Conservation (phyloP, 2,329 filamentous ascomycete species). For the Scolecobasidium constrictum region DNA sequence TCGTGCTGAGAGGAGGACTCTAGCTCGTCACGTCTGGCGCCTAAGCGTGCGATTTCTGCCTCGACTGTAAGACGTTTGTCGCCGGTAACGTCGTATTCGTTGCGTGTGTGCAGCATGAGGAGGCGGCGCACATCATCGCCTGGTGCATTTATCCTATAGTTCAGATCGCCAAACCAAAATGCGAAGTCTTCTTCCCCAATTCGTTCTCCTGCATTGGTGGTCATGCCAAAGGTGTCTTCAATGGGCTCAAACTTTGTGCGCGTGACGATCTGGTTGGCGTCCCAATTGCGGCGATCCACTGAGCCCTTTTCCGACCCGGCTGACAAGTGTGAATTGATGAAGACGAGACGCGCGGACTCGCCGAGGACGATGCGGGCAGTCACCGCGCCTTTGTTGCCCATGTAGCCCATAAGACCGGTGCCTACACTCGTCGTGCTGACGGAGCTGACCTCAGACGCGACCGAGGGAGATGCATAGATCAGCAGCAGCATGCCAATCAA, state of each 20-base stretch:
- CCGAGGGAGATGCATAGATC: slow-evolving; percentile 70
- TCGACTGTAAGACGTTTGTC: neutral
- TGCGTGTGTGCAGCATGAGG: slow-evolving; percentile 69
- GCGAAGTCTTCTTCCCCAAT: slow-evolving; percentile 88
- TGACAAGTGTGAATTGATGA: slow-evolving; percentile 84
- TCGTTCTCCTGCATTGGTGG: slow-evolving; percentile 46
- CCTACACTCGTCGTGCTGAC: slow-evolving; percentile 76
- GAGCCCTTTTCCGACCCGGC: slow-evolving; percentile 71
- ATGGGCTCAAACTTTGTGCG: slow-evolving; percentile 73
- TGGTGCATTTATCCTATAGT: slow-evolving; percentile 82
- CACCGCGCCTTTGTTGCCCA: slow-evolving; percentile 93
- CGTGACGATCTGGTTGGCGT: slow-evolving; percentile 64
- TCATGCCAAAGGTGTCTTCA: slow-evolving; percentile 50
- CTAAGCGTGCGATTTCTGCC: neutral
- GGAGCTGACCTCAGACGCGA: slow-evolving; percentile 65
- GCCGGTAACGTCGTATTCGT: slow-evolving; percentile 53
- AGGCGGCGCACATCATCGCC: slow-evolving; percentile 82
- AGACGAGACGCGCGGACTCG: slow-evolving; percentile 79
- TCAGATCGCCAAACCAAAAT: slow-evolving; percentile 95
- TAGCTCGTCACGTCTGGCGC: neutral
- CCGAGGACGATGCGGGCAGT: slow-evolving; percentile 73
- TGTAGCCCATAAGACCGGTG: slow-evolving; percentile 82
- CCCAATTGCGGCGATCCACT: slow-evolving; percentile 81
- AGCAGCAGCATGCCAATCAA: slow-evolving; percentile 76
- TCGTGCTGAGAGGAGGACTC: neutral